Evolutionary conservation across 2,329 filamentous ascomycete species (phyloP).

Genomic region (Nemania abortiva): DNA sequence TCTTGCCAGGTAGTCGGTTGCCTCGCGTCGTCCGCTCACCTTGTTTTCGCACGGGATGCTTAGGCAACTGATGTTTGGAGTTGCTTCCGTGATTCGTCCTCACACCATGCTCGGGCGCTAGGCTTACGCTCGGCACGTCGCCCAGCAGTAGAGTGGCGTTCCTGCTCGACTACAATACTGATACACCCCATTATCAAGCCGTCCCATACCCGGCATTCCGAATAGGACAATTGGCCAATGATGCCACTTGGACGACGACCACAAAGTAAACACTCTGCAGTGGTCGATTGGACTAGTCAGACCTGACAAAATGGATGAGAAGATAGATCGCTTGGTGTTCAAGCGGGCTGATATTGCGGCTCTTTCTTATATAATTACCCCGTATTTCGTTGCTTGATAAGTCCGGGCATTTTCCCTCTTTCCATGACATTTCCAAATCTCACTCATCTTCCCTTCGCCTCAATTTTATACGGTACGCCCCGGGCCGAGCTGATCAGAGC

Average conservation of each 20-base stretch:
- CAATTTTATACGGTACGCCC: slow-evolving; percentile 1
- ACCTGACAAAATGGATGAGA: neutral
- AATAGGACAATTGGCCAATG: neutral
- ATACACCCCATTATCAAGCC: neutral
- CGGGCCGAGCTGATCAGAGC: neutral
- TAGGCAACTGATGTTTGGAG: slow-evolving; percentile 18
- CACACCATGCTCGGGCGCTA: slow-evolving; percentile 28
- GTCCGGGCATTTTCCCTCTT: neutral
- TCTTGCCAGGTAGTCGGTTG: slow-evolving; percentile 23
- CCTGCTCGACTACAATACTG: slow-evolving; percentile 1
- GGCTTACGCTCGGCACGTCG: slow-evolving; percentile 20
- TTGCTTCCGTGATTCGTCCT: slow-evolving; percentile 18
- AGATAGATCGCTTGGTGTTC: neutral
- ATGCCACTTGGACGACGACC: neutral
- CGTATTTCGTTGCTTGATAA: too few species aligned
- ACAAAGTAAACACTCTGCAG: neutral
- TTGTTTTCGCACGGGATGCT: neutral
- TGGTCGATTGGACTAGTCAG: neutral
- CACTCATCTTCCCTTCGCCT: slow-evolving; percentile 9
- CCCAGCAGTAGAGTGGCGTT: slow-evolving; percentile 4
- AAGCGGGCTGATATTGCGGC: slow-evolving; percentile 16
- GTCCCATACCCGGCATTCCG: slow-evolving; percentile 3
- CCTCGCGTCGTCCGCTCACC: slow-evolving; percentile 31
- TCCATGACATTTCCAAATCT: neutral
- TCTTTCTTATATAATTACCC: slow-evolving; percentile 16